Percentiles rank a stretch among this genome's conserved stretches.
phyloP scores from a whole-genome alignment of 2,329 filamentous ascomycete genomes.

The Phaeophleospora eucalypticola region DNA sequence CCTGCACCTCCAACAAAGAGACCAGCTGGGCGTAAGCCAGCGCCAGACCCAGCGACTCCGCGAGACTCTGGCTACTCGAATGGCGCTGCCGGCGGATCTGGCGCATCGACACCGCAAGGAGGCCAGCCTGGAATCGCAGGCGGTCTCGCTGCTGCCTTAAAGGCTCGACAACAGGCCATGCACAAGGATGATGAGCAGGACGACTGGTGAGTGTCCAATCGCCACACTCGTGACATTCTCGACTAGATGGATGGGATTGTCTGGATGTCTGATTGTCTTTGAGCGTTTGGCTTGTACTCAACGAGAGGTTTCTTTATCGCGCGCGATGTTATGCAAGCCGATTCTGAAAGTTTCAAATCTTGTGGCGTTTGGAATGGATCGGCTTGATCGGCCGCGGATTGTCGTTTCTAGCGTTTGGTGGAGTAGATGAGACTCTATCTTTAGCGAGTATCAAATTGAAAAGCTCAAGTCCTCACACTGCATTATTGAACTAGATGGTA shows the following conservation, averaged over 20 bases:
- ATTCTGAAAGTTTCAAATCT: no score
- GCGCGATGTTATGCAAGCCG: no score
- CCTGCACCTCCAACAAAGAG: conserved; percentile 78
- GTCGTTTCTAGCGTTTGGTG: background rate
- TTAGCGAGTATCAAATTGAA: background rate
- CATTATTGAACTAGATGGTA: no score
- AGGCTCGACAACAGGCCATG: conserved; percentile 49
- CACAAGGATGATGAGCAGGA: conserved; percentile 27
- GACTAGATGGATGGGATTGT: no score
- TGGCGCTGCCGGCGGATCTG: conserved; percentile 31
- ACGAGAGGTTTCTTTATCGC: background rate
- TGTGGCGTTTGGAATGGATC: background rate
- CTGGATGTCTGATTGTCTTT: background rate
- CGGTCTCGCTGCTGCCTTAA: conserved; percentile 48
- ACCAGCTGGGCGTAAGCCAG: conserved; percentile 70
- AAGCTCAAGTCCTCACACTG: no score
- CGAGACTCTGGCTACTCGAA: conserved; percentile 59
- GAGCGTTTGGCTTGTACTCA: background rate
- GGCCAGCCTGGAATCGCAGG: conserved; percentile 44
- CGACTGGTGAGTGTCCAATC: background rate
- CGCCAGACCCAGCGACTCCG: conserved; percentile 59
- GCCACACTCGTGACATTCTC: no score
- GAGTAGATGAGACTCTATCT: background rate
- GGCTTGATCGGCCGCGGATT: no score
- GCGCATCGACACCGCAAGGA: conserved; percentile 32